Percentiles rank a stretch among this genome's conserved stretches.
Conservation (phyloP, 139 green algal species). For the Chlamydomonas sphaeroides region DNA sequence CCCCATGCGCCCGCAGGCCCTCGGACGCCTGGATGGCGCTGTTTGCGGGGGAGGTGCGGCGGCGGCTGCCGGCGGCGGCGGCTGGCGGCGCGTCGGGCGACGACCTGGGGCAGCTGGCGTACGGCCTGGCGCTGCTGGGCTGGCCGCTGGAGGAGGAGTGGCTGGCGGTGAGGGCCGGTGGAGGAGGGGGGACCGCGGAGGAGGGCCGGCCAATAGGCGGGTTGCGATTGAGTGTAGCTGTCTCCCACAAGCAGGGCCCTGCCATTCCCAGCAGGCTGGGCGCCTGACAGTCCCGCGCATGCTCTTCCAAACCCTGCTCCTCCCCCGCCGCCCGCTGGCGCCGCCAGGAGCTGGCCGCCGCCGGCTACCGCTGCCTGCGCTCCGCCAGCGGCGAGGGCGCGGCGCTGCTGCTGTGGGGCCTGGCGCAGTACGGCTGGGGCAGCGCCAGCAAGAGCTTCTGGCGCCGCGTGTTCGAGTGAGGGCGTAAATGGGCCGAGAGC, state of each 20-base stretch:
- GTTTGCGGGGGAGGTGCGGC: slow-evolving; percentile 14
- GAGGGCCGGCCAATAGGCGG: too few species aligned
- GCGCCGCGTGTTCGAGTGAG: slow-evolving; percentile 30
- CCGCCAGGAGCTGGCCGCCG: slow-evolving; percentile 6
- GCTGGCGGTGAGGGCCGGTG: slow-evolving; percentile 19
- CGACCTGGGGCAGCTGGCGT: slow-evolving; percentile 48
- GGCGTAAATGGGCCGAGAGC: not conserved
- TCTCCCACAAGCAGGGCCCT: too few species aligned
- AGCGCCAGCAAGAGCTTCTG: slow-evolving; percentile 30
- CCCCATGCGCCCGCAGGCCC: slow-evolving; percentile 13
- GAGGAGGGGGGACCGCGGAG: too few species aligned
- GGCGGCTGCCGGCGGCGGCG: not conserved
- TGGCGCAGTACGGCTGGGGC: slow-evolving; percentile 45
- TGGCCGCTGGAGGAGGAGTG: slow-evolving; percentile 42
- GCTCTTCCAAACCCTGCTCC: too few species aligned
- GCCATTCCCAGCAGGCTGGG: too few species aligned
- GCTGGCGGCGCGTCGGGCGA: not conserved
- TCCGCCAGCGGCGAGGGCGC: slow-evolving; percentile 45
- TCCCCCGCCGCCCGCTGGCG: not conserved
- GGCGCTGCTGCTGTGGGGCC: slow-evolving; percentile 49
- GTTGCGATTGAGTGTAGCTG: too few species aligned
- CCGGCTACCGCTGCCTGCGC: slow-evolving; percentile 20
- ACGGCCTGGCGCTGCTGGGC: slow-evolving; percentile 49
- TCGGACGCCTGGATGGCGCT: slow-evolving; percentile 35
- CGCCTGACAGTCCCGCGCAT: too few species aligned